Conservation (phyloP, 1,284 basidiomycete genomes). For the Athelia sp. region DNA sequence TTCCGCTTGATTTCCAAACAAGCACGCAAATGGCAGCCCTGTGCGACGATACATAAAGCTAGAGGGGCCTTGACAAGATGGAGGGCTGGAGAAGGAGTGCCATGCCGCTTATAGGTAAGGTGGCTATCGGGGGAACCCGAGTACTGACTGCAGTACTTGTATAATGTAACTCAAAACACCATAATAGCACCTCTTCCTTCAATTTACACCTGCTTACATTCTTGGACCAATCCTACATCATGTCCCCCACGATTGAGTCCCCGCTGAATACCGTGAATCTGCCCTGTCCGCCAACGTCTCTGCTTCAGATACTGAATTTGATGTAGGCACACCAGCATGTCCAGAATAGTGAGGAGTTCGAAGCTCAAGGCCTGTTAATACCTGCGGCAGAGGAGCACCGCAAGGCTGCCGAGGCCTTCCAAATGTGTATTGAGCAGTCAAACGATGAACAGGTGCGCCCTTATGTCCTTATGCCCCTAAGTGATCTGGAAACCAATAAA, state of each 20-base stretch:
- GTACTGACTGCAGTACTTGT: too few relatives aligned
- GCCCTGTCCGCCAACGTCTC: background rate
- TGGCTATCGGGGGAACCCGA: too few relatives aligned
- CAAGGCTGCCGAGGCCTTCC: constrained; percentile 70
- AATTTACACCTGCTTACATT: background rate
- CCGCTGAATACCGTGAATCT: constrained; percentile 36
- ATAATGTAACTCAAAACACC: too few relatives aligned
- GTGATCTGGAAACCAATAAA: constrained; percentile 7
- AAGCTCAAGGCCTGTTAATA: constrained; percentile 57
- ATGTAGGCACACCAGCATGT: constrained; percentile 76
- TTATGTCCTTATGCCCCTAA: too few relatives aligned
- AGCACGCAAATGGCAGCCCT: too few relatives aligned
- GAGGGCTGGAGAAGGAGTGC: too few relatives aligned
- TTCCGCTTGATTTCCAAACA: too few relatives aligned
- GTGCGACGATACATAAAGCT: too few relatives aligned
- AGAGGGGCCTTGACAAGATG: too few relatives aligned
- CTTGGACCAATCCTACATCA: background rate
- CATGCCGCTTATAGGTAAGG: too few relatives aligned
- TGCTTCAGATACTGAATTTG: background rate
- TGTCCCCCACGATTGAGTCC: constrained; percentile 6
- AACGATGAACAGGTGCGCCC: constrained; percentile 62
- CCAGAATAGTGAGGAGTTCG: constrained; percentile 68
- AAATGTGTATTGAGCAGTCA: constrained; percentile 63
- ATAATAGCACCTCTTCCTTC: background rate
- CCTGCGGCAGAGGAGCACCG: constrained; percentile 59